These are phyloP conservation scores for Acacia confusa DNA, from an alignment of 306 rosid genomes.

Conservation along the genomic window DNA sequence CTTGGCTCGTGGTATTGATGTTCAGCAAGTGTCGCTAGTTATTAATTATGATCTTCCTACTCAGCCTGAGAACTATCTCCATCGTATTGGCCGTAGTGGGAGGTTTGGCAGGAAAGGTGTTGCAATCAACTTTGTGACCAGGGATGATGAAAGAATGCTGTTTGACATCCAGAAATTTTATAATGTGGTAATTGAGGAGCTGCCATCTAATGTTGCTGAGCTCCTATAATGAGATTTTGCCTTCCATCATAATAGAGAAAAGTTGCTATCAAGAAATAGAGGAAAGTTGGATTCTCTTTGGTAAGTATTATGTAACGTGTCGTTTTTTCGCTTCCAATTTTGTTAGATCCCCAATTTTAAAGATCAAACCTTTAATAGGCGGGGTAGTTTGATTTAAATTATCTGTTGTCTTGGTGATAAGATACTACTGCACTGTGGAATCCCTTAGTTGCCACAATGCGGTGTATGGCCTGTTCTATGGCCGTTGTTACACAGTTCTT, in stretches of 20 bases:
- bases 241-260: conserved; percentile 34
- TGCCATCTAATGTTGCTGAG: conserved; percentile 80
- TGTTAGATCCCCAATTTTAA: conserved; percentile 39
- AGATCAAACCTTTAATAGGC: conserved; percentile 44
- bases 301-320: conserved; percentile 45
- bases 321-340: conserved; percentile 24
- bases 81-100: conserved; percentile 86
- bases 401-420: conserved; percentile 29
- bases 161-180: conserved; percentile 81
- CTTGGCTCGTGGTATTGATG: conserved; percentile 87
- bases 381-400: conserved; percentile 43
- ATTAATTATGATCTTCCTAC: conserved; percentile 85
- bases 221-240: conserved; percentile 62
- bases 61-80: conserved; percentile 87
- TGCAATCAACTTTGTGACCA: conserved; percentile 77
- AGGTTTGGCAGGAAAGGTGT: conserved; percentile 87
- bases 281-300: conserved; percentile 39
- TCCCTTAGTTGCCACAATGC: conserved; percentile 38
- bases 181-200: conserved; percentile 76
- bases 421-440: conserved; percentile 45
- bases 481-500: conserved; percentile 35
- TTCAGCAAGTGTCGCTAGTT: conserved; percentile 83
- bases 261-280: conserved; percentile 12
- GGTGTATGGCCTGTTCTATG: conserved; percentile 27
- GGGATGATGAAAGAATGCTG: conserved; percentile 74